A percentile compares a stretch with the other conserved stretches of the same genome.
These are phyloP conservation scores for Phlyctochytrium arcticum DNA, from an alignment of 192 early-diverging fungal species.

Conservation along the genomic window DNA sequence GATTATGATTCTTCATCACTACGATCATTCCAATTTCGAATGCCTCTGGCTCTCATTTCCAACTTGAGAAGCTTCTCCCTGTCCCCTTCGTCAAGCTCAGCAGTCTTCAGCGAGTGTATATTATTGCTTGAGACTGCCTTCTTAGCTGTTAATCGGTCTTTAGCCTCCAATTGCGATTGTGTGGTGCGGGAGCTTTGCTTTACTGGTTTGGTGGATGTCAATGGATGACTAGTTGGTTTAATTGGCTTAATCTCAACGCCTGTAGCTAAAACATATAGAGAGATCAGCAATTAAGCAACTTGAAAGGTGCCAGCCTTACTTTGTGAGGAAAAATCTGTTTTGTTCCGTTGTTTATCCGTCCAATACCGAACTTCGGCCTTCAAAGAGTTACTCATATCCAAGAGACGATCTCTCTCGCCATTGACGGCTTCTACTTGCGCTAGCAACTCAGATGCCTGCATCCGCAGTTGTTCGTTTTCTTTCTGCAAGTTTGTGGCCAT, in stretches of 20 bases:
- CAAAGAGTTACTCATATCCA: slow-evolving; percentile 35
- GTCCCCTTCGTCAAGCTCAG: neutral
- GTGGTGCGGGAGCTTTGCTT: slow-evolving; percentile 22
- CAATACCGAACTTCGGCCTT: slow-evolving; percentile 26
- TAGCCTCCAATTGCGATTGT: slow-evolving; percentile 2
- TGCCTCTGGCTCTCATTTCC: slow-evolving; percentile 21
- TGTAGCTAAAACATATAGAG: neutral
- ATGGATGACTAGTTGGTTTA: neutral
- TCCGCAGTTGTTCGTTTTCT: slow-evolving; percentile 11
- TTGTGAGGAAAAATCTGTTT: slow-evolving; percentile 5
- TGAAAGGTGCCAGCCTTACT: slow-evolving; percentile 19
- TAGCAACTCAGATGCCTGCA: slow-evolving; percentile 4
- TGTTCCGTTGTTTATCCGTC: slow-evolving; percentile 13
- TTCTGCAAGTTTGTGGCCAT: neutral
- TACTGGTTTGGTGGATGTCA: slow-evolving; percentile 7
- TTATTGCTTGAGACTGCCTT: neutral
- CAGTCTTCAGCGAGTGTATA: neutral
- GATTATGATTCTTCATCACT: slow-evolving; percentile 11
- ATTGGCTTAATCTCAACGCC: neutral
- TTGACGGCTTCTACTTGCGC: slow-evolving; percentile 1
- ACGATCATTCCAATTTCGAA: slow-evolving; percentile 45
- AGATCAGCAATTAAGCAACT: too few relatives aligned
- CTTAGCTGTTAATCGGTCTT: slow-evolving; percentile 9
- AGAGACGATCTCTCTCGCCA: slow-evolving; percentile 14
- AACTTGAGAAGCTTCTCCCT: slow-evolving; percentile 5